phyloP scores from a whole-genome alignment of 768 basidiomycete genomes.

The Megacollybia marginata region DNA sequence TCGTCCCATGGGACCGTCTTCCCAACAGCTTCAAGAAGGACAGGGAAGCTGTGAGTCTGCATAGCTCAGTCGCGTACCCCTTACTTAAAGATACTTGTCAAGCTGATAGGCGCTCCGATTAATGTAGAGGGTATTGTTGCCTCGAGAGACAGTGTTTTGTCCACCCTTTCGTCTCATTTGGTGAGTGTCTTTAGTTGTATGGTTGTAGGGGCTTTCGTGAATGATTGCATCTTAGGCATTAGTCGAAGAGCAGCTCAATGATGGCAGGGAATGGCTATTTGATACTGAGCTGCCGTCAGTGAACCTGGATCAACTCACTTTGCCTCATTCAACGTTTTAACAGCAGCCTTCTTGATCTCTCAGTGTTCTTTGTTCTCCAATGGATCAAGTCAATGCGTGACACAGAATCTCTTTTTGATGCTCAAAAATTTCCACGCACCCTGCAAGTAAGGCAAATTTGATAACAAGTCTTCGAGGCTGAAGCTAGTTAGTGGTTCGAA shows the following conservation, averaged over 20 bases:
- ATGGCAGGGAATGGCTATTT: conserved; percentile 52
- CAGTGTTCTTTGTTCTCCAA: conserved; percentile 38
- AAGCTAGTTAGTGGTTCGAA: conserved; percentile 36
- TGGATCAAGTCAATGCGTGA: conserved; percentile 35
- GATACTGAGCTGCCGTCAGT: conserved; percentile 36
- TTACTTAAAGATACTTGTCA: background rate
- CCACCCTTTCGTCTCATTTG: conserved; percentile 37
- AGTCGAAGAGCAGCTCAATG: conserved; percentile 36
- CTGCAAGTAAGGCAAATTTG: conserved; percentile 24
- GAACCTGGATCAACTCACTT: no score
- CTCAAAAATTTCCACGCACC: conserved; percentile 28
- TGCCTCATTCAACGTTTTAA: no score
- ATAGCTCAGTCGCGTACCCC: background rate
- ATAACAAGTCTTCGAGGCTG: background rate
- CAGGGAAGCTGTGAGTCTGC: conserved; percentile 31
- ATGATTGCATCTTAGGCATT: conserved; percentile 17
- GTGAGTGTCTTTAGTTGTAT: conserved; percentile 20
- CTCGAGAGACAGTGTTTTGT: conserved; percentile 23
- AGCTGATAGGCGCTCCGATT: conserved; percentile 30
- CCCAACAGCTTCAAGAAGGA: conserved; percentile 41
- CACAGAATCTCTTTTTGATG: conserved; percentile 29
- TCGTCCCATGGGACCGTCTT: conserved; percentile 43
- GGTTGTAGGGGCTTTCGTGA: background rate
- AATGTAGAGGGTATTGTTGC: conserved; percentile 28
- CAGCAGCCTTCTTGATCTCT: conserved; percentile 40